Base-by-base conservation (phyloP, 2,329 filamentous ascomycete genomes). In the Aspergillus latus region DNA sequence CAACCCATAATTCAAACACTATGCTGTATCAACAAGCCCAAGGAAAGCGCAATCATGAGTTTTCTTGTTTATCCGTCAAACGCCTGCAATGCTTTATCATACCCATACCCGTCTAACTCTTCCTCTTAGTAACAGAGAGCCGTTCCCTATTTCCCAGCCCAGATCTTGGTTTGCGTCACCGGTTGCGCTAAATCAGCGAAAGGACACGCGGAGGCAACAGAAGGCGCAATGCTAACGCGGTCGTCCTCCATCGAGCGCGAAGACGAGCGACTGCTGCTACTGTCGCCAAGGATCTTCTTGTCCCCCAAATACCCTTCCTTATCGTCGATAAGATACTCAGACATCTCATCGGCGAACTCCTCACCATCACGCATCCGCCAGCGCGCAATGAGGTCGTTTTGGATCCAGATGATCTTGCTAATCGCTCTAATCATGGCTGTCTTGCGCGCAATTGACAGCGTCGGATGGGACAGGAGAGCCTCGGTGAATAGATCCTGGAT, bases 371-470 rank as follows among this genome's bases (percentile, higher is more conserved):
- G 79, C 36, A 89, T 83, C 66, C 91, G 89, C 87, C 88, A 92
- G 71, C 88, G 89, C n/a, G 89, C 88, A 71, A 93, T 89, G 30
- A 93, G 79, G 71, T 93, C 89, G 68, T 93, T 93, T 73, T 93
- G 90, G 63, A 93, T 92, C 89, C 89, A 93, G 62, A 93, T 87
- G 28, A 93, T 86, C 72, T 94, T 93, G 60, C 85, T 85, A 21
- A 93, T 78, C 0, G 90, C 89, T 69, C 88, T 89, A 45, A 92
- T 81, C 4, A 93, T 80, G 21, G 84, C 86, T 15, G 88, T 86
- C 75, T 92, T 92, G 72, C 83, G 82, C 56, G 80, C 78, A 65
- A 89, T 79, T 37, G 82, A 79, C 39, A 94, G 78, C 2, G 82
- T 82, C 1, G 88, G 88, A 66, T 91, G 81, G 3, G 82, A 87